A percentile compares a stretch with the other conserved stretches of the same genome.
Conservation (phyloP, 352 stramenopile genomes). For the Phytophthora nicotianae region DNA sequence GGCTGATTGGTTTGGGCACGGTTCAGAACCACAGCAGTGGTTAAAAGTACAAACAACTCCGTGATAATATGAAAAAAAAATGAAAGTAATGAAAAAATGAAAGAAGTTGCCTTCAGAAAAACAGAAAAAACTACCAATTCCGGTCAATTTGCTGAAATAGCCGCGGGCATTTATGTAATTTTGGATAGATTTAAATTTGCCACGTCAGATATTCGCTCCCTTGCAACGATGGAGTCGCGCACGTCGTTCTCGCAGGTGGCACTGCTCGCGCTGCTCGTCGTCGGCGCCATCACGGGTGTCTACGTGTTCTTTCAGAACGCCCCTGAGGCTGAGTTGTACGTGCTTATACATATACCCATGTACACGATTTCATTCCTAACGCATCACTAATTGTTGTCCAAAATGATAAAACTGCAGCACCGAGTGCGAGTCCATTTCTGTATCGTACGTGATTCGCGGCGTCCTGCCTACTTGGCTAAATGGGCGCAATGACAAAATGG, state of each 20-base stretch:
- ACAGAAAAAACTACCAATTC: too few species aligned
- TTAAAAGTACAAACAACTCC: too few species aligned
- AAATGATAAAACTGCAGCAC: slow-evolving; percentile 34
- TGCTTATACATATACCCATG: slow-evolving; percentile 4
- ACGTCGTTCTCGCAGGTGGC: slow-evolving; percentile 35
- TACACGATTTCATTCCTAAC: slow-evolving; percentile 6
- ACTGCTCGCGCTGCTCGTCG: slow-evolving; percentile 53
- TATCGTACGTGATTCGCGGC: slow-evolving; percentile 78
- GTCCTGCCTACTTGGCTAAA: slow-evolving; percentile 83
- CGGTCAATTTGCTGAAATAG: too few species aligned
- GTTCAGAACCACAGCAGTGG: too few species aligned
- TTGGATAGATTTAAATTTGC: neutral
- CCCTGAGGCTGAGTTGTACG: slow-evolving; percentile 72
- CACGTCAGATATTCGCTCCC: neutral
- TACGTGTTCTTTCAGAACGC: slow-evolving; percentile 78
- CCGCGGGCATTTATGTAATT: neutral
- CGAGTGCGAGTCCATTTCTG: slow-evolving; percentile 73
- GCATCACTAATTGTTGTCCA: neutral
- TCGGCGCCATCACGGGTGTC: slow-evolving; percentile 42
- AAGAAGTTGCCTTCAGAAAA: too few species aligned
- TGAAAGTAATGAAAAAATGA: too few species aligned
- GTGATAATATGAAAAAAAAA: too few species aligned
- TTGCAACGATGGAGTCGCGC: slow-evolving; percentile 15
- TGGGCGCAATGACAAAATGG: slow-evolving; percentile 86
- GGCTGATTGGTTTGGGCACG: too few species aligned